Conservation (phyloP, 2,329 filamentous ascomycete species). For the Metarhizium rileyi region DNA sequence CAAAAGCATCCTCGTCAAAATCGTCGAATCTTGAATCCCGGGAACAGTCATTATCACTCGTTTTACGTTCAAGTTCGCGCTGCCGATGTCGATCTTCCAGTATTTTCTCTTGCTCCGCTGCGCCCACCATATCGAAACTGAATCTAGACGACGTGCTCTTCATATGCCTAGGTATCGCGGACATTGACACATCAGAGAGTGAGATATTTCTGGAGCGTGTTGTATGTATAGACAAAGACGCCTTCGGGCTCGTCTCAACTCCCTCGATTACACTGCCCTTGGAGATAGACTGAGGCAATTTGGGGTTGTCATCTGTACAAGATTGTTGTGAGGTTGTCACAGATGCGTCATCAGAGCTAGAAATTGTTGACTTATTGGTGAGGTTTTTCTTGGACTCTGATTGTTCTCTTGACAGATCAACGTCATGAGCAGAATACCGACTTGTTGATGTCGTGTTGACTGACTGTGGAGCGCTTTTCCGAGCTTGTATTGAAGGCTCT, state of each 20-base stretch:
- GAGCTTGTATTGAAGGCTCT: not conserved
- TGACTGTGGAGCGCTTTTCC: not conserved
- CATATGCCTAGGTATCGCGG: conserved; percentile 52
- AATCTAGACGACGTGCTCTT: conserved; percentile 72
- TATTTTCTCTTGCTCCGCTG: conserved; percentile 56
- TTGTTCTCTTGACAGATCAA: not conserved
- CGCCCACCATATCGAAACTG: conserved; percentile 71
- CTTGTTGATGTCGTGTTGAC: not conserved
- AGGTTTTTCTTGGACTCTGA: not conserved
- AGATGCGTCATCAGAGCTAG: not conserved
- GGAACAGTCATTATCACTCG: conserved; percentile 24
- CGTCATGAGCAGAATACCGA: not conserved
- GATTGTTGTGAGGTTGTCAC: not conserved
- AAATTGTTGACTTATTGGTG: not conserved
- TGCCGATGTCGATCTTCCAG: conserved; percentile 65
- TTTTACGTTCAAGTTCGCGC: conserved; percentile 52
- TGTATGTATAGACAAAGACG: conserved; percentile 17
- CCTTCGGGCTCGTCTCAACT: not conserved
- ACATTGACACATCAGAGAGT: conserved; percentile 37
- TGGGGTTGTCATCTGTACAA: not conserved
- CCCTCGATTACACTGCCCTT: not conserved
- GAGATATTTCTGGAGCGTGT: conserved; percentile 43
- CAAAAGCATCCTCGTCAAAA: conserved; percentile 50
- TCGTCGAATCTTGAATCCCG: conserved; percentile 50
- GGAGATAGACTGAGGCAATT: not conserved